Evolutionary conservation across 176 grass and related monocot genomes (phyloP).

Genomic region (Canna indica): DNA sequence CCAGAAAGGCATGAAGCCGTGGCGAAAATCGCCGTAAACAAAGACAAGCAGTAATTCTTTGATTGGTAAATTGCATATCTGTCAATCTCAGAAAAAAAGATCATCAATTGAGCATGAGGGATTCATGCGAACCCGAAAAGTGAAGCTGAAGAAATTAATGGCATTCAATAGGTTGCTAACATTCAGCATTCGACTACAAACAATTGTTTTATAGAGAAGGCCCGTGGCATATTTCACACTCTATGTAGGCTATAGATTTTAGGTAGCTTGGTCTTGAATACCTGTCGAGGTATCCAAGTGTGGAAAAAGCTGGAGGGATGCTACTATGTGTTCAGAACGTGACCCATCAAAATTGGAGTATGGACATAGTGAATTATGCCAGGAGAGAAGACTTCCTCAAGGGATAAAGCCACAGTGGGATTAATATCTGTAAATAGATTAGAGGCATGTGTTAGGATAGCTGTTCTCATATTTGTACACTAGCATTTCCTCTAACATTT

Average conservation of each 20-base stretch:
- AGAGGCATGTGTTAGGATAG: neutral
- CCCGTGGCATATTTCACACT: too few relatives aligned
- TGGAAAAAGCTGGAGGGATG: neutral
- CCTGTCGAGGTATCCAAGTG: neutral
- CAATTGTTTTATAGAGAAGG: neutral
- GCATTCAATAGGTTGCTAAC: neutral
- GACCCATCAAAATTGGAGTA: neutral
- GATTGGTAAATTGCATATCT: neutral
- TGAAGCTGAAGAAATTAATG: neutral
- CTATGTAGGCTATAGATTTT: neutral
- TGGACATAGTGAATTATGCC: neutral
- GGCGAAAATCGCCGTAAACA: slow-evolving; percentile 46
- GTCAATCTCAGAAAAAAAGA: neutral
- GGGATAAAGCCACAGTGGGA: neutral
- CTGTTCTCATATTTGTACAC: neutral
- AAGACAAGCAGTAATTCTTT: neutral
- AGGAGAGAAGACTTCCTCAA: neutral
- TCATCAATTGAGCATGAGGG: neutral
- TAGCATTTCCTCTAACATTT: too few relatives aligned
- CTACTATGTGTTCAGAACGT: neutral
- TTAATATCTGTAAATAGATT: neutral
- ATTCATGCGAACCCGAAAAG: neutral
- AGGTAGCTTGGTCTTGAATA: neutral
- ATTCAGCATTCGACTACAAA: too few relatives aligned
- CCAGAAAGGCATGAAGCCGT: slow-evolving; percentile 75